Percentiles rank a stretch among this genome's conserved stretches.
Conservation (phyloP, 257 asterid species). For the Nicotiana knightiana region DNA sequence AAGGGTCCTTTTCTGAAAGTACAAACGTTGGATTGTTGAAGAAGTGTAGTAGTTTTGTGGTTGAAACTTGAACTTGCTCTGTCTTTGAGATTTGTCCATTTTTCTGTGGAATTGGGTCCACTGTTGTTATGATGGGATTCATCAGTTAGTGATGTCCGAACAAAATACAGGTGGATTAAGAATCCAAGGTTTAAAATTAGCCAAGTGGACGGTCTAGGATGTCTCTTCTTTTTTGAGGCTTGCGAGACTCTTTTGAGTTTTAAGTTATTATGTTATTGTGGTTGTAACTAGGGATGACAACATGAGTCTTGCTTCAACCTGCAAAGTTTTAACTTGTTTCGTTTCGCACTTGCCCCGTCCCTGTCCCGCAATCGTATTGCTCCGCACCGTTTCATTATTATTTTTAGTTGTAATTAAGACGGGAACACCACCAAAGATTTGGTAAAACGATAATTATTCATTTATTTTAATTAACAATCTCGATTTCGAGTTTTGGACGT, state of each 20-base stretch:
- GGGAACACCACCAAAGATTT: too few species aligned
- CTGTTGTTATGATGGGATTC: conserved; percentile 3
- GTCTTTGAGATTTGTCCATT: neutral
- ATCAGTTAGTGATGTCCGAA: neutral
- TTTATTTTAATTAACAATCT: too few species aligned
- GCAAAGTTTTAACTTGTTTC: too few species aligned
- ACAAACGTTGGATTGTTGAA: neutral
- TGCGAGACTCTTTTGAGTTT: neutral
- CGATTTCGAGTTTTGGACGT: too few species aligned
- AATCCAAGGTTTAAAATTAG: neutral
- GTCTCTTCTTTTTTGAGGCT: neutral
- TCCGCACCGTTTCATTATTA: too few species aligned
- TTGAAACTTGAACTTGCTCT: neutral
- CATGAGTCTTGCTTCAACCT: too few species aligned
- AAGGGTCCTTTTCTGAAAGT: neutral
- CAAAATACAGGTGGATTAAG: neutral
- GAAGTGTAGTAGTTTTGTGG: neutral
- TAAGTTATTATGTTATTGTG: neutral
- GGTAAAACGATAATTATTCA: too few species aligned
- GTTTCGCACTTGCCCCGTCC: too few species aligned
- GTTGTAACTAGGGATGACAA: too few species aligned
- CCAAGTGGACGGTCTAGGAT: neutral
- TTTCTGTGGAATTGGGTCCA: neutral
- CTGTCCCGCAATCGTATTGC: too few species aligned
- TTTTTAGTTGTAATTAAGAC: neutral